phyloP scores from a whole-genome alignment of 768 basidiomycete genomes.

The Leccinum subgranulosum region DNA sequence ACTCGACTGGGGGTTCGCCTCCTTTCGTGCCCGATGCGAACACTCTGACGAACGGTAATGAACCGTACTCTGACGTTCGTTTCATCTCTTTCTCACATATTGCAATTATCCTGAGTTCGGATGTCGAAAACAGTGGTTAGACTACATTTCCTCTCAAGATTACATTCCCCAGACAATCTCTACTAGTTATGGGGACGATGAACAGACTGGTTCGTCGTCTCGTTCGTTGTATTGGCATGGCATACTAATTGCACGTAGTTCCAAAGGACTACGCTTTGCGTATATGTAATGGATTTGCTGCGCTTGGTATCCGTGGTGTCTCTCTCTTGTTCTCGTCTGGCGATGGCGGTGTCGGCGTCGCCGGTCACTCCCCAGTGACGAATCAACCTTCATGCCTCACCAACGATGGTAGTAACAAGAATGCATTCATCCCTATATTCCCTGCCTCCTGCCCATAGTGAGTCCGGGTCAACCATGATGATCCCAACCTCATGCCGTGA shows the following conservation, averaged over 20 bases:
- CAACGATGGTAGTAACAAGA: conserved; percentile 55
- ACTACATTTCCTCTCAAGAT: conserved; percentile 48
- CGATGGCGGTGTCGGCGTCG: conserved; percentile 63
- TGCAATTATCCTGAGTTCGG: not conserved
- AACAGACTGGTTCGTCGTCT: conserved; percentile 53
- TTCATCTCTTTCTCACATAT: conserved; percentile 18
- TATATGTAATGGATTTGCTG: conserved; percentile 59
- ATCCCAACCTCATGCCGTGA: not conserved
- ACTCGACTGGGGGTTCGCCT: conserved; percentile 58
- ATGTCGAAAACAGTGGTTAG: conserved; percentile 50
- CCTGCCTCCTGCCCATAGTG: conserved; percentile 61
- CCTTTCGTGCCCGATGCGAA: conserved; percentile 50
- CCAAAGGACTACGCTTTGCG: conserved; percentile 56
- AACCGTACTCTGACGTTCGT: conserved; percentile 46
- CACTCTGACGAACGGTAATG: conserved; percentile 43
- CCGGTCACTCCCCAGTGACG: conserved; percentile 41
- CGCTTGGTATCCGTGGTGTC: conserved; percentile 64
- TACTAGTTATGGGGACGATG: conserved; percentile 71
- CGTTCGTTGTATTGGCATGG: not conserved
- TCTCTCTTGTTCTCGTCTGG: conserved; percentile 65
- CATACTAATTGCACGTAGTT: conserved; percentile 36
- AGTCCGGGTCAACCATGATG: conserved; percentile 26
- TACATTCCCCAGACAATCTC: conserved; percentile 59
- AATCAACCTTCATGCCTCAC: conserved; percentile 48
- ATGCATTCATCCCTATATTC: conserved; percentile 56